A percentile compares a stretch with the other conserved stretches of the same genome.
Conservation (phyloP, 176 grass and related monocot genomes). For the Carex myosuroides region DNA sequence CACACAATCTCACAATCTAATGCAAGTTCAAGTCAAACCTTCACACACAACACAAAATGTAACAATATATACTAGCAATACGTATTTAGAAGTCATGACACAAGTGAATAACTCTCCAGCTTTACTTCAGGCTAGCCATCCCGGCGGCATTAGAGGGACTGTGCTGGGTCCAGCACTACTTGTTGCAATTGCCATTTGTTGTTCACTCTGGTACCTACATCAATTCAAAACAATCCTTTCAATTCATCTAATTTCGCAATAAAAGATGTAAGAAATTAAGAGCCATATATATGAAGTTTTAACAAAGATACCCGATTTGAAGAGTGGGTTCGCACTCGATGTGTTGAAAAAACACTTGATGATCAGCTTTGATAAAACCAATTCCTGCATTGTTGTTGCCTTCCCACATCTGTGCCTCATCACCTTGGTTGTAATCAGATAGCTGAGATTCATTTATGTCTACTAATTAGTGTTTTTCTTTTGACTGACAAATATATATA, state of each 20-base stretch:
- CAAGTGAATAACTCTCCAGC: neutral
- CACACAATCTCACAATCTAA: neutral
- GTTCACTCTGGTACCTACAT: conserved; percentile 16
- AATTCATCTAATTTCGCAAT: neutral
- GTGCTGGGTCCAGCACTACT: conserved; percentile 18
- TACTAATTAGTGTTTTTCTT: neutral
- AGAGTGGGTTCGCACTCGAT: conserved; percentile 44
- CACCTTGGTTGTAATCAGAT: conserved; percentile 30
- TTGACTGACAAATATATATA: neutral
- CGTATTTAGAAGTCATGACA: neutral
- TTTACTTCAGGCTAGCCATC: conserved; percentile 17
- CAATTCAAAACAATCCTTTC: neutral
- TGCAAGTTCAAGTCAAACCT: neutral
- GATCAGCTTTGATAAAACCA: conserved; percentile 20
- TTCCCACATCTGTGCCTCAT: conserved; percentile 36
- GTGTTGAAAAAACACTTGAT: conserved; percentile 34
- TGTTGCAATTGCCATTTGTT: conserved; percentile 18
- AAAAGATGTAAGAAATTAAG: neutral
- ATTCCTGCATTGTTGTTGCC: conserved; percentile 2
- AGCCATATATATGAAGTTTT: neutral
- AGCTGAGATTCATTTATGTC: conserved; percentile 19
- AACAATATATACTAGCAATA: neutral
- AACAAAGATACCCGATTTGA: conserved; percentile 35
- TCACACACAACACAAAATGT: neutral
- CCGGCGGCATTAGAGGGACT: conserved; percentile 1